Percentiles rank a stretch among this genome's conserved stretches.
Conservation (phyloP, 192 early-diverging fungal genomes). For the Gamsiella multidivaricata region DNA sequence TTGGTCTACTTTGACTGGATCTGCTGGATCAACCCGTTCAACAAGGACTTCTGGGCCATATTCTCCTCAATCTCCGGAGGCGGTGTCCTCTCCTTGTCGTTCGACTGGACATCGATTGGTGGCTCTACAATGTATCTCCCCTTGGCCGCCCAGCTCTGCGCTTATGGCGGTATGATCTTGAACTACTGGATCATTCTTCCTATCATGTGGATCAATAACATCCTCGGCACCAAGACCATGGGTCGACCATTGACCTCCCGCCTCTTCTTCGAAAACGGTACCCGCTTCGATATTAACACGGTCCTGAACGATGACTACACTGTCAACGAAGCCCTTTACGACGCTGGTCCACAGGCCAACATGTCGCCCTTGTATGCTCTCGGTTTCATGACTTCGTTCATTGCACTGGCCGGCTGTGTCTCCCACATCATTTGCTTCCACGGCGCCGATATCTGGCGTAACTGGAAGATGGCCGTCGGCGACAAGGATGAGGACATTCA, state of each 20-base stretch:
- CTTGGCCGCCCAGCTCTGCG: conserved; percentile 36
- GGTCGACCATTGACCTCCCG: conserved; percentile 22
- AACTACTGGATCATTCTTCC: conserved; percentile 82
- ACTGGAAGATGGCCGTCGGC: conserved; percentile 34
- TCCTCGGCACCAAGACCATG: conserved; percentile 31
- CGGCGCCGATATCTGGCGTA: conserved; percentile 67
- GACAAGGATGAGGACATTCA: conserved; percentile 52
- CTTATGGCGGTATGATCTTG: conserved; percentile 71
- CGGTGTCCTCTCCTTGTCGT: conserved; percentile 74
- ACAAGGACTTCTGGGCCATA: conserved; percentile 37
- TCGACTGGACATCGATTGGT: conserved; percentile 72
- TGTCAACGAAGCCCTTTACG: conserved; percentile 59
- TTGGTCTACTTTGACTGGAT: conserved; percentile 39
- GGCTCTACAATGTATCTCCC: conserved; percentile 29
- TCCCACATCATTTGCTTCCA: conserved; percentile 70
- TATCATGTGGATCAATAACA: conserved; percentile 70
- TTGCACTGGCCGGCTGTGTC: conserved; percentile 62
- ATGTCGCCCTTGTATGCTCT: conserved; percentile 63
- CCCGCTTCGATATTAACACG: conserved; percentile 39
- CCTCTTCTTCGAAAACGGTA: conserved; percentile 27
- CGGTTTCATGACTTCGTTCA: conserved; percentile 71
- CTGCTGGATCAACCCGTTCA: conserved; percentile 40
- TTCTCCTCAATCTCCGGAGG: conserved; percentile 64
- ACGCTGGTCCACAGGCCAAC: conserved; percentile 59
- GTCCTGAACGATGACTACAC: conserved; percentile 69